Base-by-base conservation (phyloP, 805 yeast genomes). In the Saccharomycopsis fibuligera region DNA sequence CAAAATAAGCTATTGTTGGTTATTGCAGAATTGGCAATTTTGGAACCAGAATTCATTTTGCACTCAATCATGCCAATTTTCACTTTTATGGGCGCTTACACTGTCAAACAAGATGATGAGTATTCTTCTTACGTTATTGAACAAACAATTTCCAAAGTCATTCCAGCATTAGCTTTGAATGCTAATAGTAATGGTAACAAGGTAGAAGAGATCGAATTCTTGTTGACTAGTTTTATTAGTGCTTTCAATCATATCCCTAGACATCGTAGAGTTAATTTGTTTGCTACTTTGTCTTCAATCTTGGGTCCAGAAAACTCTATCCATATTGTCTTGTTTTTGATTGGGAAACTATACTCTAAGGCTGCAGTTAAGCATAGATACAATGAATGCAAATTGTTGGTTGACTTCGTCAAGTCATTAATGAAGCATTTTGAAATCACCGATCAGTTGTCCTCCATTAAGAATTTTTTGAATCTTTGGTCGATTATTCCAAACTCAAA, bases 61-160 rank as follows among this genome's bases (percentile, higher is more conserved):
- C 98, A 93, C 67, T 86, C 96, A 2, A 96, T 93, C 6, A 93
- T 93, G 99, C 99, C 99, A n/a, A 91, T 93, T 45, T 93, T 93
- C 71, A 93, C 99, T 1, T 93, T 93, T 59, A 93, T 93, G 98
- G 99, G 99, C 51, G 96, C 98, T 10, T 95, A 89, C 60, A 90
- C 97, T 12, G 78, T 93, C 45, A 83, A 96, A 60, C 96, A 93
- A 67, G 99, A 93, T 64, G 98, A 93, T 64, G 97, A 88, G 62
- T 91, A 86, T 60, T 88, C 97, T 0, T 84, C 84, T 29, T 86
- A 86, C 56, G 97, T 90, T 40, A 88, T 93, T 54, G 95, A 89
- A 60, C 93, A 87, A 62, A 91, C 99, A 1, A 83, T 93, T 44
- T 68, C 84, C 21, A 82, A 85, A 58, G 96, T 93, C 44, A 81